Conservation (phyloP, 2,329 filamentous ascomycete species). For the Trichoderma pleuroti region DNA sequence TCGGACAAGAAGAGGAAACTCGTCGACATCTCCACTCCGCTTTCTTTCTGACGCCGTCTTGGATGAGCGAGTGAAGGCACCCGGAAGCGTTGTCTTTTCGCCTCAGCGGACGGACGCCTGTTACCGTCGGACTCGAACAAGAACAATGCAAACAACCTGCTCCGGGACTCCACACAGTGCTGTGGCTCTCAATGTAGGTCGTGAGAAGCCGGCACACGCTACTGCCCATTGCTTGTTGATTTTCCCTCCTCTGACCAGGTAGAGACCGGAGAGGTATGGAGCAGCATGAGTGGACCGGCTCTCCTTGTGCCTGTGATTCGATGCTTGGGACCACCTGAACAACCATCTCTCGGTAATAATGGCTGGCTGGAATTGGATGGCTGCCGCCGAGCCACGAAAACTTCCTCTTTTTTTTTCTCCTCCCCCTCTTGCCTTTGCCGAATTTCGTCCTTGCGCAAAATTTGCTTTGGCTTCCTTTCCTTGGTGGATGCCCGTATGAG, state of each 20-base stretch:
- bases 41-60: neutral
- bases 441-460: neutral
- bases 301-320: constrained; percentile 1
- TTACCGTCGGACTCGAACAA: neutral
- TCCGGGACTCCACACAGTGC: constrained; percentile 4
- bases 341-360: constrained; percentile 9
- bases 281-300: neutral
- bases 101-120: neutral
- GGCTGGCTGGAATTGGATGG: constrained; percentile 10
- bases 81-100: neutral
- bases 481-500: constrained; percentile 8
- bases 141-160: constrained; percentile 3
- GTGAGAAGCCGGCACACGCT: constrained; percentile 1
- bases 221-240: neutral
- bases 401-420: neutral
- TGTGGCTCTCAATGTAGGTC: neutral
- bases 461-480: neutral
- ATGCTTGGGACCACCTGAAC: neutral
- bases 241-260: neutral
- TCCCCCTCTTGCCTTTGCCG: constrained; percentile 4
- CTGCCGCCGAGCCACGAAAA: constrained; percentile 6
- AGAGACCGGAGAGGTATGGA: neutral
- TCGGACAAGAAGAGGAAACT: neutral
- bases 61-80: neutral
- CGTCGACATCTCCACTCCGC: neutral